A percentile compares a stretch with the other conserved stretches of the same genome.
Conservation (phyloP, 2,329 filamentous ascomycete genomes). For the Domatiomyces catenatus region DNA sequence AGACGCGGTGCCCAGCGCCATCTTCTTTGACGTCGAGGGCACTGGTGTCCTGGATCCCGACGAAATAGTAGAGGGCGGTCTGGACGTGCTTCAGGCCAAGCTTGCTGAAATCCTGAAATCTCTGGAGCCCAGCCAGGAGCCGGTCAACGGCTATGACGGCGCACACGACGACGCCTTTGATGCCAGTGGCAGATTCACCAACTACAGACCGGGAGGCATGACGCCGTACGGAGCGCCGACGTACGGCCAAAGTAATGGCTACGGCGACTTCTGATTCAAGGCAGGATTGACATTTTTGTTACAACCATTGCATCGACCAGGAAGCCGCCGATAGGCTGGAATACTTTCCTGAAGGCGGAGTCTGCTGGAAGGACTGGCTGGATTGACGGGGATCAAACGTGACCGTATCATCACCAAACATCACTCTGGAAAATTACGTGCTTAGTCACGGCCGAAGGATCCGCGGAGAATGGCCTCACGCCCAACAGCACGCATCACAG, state of each 20-base stretch:
- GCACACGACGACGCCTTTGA: constrained; percentile 25
- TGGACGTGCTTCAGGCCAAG: constrained; percentile 78
- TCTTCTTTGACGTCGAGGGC: constrained; percentile 89
- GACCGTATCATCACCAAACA: background rate
- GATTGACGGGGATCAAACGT: background rate
- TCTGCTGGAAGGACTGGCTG: background rate
- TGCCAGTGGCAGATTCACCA: constrained; percentile 1
- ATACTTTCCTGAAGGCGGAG: background rate
- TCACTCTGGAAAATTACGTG: background rate
- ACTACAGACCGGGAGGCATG: constrained; percentile 26
- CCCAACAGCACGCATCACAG: too few relatives aligned
- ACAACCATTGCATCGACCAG: background rate
- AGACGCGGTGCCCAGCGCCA: constrained; percentile 65
- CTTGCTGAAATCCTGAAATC: constrained; percentile 63
- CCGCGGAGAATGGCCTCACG: too few relatives aligned
- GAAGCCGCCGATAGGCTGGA: background rate
- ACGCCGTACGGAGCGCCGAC: constrained; percentile 47
- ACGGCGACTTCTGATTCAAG: constrained; percentile 13
- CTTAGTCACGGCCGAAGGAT: background rate
- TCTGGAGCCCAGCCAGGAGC: constrained; percentile 18
- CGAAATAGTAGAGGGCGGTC: constrained; percentile 72
- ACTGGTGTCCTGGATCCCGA: constrained; percentile 81
- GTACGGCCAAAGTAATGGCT: constrained; percentile 36
- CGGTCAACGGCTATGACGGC: constrained; percentile 26
- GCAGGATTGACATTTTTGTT: background rate